Percentiles rank a stretch among this genome's conserved stretches.
phyloP scores from a whole-genome alignment of 768 basidiomycete genomes.

The Rhodotorula toruloides region DNA sequence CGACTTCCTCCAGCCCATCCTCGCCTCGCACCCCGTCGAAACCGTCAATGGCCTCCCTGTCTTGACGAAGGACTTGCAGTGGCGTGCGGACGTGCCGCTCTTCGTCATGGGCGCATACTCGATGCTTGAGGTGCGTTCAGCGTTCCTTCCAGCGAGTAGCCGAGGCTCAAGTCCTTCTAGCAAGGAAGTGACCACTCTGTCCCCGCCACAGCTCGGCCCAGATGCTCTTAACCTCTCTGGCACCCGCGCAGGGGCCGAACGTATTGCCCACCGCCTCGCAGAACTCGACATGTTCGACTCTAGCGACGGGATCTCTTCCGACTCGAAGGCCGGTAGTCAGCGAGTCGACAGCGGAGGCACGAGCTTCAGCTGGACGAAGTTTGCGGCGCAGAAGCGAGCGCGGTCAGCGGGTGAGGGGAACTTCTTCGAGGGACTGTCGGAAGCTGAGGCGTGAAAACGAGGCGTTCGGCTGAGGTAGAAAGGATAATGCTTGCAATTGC shows the following conservation, averaged over 20 bases:
- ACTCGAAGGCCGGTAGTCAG: no score
- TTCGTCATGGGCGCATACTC: slow-evolving; percentile 34
- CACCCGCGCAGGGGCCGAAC: slow-evolving; percentile 27
- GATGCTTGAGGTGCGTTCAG: slow-evolving; percentile 38
- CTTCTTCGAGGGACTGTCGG: slow-evolving; percentile 15
- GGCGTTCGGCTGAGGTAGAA: no score
- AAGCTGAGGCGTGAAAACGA: slow-evolving; percentile 6
- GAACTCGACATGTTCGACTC: slow-evolving; percentile 17
- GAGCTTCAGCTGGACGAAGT: no score
- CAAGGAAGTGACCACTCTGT: no score
- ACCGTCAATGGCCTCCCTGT: slow-evolving; percentile 29
- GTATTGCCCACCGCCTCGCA: slow-evolving; percentile 23
- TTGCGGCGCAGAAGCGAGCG: slow-evolving; percentile 16
- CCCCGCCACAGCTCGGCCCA: slow-evolving; percentile 28
- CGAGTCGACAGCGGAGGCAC: not conserved
- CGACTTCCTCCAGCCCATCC: slow-evolving; percentile 26
- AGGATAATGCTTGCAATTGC: no score
- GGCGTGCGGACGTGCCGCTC: slow-evolving; percentile 19
- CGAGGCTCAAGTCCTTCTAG: no score
- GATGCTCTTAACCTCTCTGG: slow-evolving; percentile 35
- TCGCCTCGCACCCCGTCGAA: slow-evolving; percentile 27
- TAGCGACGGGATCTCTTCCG: not conserved
- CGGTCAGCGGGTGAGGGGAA: slow-evolving; percentile 32
- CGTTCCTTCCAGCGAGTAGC: no score
- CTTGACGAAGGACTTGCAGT: slow-evolving; percentile 37